Base-by-base conservation (phyloP, 2,329 filamentous ascomycete genomes). In the Boeremia exigua region DNA sequence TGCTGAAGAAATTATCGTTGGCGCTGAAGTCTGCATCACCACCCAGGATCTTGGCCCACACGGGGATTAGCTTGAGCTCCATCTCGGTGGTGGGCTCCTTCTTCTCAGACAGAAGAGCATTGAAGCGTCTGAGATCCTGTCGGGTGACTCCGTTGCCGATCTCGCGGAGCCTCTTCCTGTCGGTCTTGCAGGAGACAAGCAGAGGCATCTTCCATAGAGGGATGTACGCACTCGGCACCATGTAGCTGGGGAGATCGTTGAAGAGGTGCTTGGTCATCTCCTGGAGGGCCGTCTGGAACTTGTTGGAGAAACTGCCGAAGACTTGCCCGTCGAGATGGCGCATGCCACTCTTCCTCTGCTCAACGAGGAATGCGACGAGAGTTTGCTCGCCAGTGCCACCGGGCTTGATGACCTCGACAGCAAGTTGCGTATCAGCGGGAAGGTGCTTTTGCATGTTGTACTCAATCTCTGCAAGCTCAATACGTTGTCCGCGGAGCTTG, bases 321-420 rank as follows among this genome's bases (percentile, higher is more conserved):
- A 69, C 60, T 15, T 70, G 63, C 14, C 70, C 70, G 15, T 75
- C 71, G 4, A 71, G 62, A 50, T 71, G 63, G 14, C 62, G 55
- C 62, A 69, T 69, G 2, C 66, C 63, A 17, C 49, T 66, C 48
- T 70, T 63, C 44, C 61, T 71, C 36, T 71, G 66, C 55, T 74
- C 71, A 0, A 69, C 66, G 2, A 75, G 46, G 44, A 75, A 73
- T 3, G 73, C 69, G 15, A 75, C 71, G 5, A 75, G 66, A 9
- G 65, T 72, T 29, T 68, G 62, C 36, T 74, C 71, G 6, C 70
- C 65, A 27, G 56, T 62, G 23, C 69, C 67, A 6, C 69, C 65
- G 4, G 71, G 69, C 54, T 75, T 75, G 61, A 84, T 79, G 11
- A 84, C 80, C 60, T 84, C 82, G 2, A 76, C 79, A 25, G 82